phyloP scores from a whole-genome alignment of 306 rosid species.

The Cicer chorassanicum region DNA sequence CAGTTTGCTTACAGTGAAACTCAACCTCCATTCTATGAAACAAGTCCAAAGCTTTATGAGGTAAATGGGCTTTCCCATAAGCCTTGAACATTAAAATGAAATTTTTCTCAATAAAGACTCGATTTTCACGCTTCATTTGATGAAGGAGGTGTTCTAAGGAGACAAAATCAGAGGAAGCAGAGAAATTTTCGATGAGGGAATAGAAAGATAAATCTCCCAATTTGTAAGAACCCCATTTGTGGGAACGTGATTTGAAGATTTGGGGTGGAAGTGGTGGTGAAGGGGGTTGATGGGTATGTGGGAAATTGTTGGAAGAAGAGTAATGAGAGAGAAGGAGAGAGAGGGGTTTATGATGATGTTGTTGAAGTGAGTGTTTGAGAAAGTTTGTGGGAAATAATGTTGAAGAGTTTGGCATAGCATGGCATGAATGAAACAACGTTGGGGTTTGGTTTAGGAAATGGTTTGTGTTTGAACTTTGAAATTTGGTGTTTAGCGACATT shows the following conservation, averaged over 20 bases:
- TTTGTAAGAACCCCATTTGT: constrained; percentile 69
- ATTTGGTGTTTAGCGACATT: no score
- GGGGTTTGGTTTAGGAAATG: constrained; percentile 16
- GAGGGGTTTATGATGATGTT: not conserved
- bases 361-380: constrained; percentile 46
- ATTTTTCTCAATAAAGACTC: constrained; percentile 62
- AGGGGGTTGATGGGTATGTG: constrained; percentile 37
- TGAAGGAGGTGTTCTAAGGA: constrained; percentile 67
- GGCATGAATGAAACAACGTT: constrained; percentile 50
- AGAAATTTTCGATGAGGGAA: constrained; percentile 68
- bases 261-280: constrained; percentile 57
- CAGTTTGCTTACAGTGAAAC: constrained; percentile 75
- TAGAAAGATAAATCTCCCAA: constrained; percentile 82
- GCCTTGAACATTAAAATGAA: constrained; percentile 78
- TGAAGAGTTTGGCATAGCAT: constrained; percentile 56
- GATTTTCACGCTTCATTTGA: constrained; percentile 70
- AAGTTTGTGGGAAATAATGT: constrained; percentile 41
- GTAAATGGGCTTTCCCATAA: constrained; percentile 83
- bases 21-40: constrained; percentile 79
- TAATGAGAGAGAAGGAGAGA: not conserved
- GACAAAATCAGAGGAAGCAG: constrained; percentile 59
- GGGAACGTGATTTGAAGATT: constrained; percentile 67
- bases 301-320: constrained; percentile 36
- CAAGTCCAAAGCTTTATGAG: constrained; percentile 71
- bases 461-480: not conserved